Conservation (phyloP, 2,329 filamentous ascomycete genomes). For the Didymella segeticola region DNA sequence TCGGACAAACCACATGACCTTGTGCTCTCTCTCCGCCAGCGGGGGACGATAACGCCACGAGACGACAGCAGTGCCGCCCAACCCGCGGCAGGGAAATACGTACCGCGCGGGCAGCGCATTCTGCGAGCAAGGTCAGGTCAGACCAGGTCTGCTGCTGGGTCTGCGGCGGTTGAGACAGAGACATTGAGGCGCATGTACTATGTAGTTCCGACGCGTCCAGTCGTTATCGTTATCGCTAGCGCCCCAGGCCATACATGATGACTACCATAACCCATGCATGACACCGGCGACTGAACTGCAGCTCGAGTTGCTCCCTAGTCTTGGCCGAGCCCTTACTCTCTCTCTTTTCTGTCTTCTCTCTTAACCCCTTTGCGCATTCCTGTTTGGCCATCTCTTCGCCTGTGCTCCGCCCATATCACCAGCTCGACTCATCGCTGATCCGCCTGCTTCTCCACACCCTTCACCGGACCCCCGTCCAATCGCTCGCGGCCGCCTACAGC, state of each 20-base stretch:
- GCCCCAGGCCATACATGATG: slow-evolving; percentile 14
- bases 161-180: slow-evolving; percentile 3
- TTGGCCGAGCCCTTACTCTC: too few relatives aligned
- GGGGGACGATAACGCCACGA: slow-evolving; percentile 19
- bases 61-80: slow-evolving; percentile 12
- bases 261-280: slow-evolving; percentile 20
- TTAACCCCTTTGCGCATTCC: slow-evolving; percentile 8
- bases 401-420: not conserved
- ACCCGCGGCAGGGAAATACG: slow-evolving; percentile 5
- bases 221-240: slow-evolving; percentile 4
- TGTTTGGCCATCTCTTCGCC: slow-evolving; percentile 6
- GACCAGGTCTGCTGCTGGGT: slow-evolving; percentile 11
- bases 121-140: slow-evolving; percentile 11
- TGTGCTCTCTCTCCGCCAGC: slow-evolving; percentile 13
- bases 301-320: too few relatives aligned
- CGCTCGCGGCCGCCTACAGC: slow-evolving; percentile 12
- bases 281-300: slow-evolving; percentile 19
- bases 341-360: slow-evolving; percentile 14
- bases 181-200: slow-evolving; percentile 15
- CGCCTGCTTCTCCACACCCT: slow-evolving; percentile 13
- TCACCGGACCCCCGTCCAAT: slow-evolving; percentile 16
- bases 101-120: slow-evolving; percentile 9
- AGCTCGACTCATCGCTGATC: slow-evolving; percentile 9
- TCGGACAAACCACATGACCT: slow-evolving; percentile 31
- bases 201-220: slow-evolving; percentile 9